A percentile compares a stretch with the other conserved stretches of the same genome.
Evolutionary conservation across 2,329 filamentous ascomycete genomes (phyloP).

Genomic region (Ustilaginoidea virens): DNA sequence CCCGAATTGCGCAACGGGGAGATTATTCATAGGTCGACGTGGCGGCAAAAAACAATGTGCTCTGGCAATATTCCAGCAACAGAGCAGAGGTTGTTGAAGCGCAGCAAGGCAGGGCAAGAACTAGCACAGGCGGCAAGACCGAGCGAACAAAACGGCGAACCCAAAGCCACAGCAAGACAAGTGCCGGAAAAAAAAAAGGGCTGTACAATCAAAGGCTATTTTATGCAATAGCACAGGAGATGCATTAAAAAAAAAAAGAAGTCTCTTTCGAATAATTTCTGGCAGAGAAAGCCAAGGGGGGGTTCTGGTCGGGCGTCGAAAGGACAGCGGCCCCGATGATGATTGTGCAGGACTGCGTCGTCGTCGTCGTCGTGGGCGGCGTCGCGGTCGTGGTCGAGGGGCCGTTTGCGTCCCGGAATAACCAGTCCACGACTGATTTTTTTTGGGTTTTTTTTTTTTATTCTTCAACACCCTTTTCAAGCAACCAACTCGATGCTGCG

Average conservation of each 20-base stretch:
- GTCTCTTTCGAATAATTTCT: too few relatives aligned
- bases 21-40: conserved; percentile 1
- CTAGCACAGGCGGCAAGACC: conserved; percentile 3
- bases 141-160: conserved; percentile 2
- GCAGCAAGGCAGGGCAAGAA: conserved; percentile 2
- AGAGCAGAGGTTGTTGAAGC: conserved; percentile 7
- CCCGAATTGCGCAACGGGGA: too few relatives aligned
- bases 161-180: neutral
- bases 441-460: too few relatives aligned
- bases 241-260: too few relatives aligned
- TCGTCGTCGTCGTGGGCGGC: neutral
- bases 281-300: too few relatives aligned
- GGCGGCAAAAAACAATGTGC: conserved; percentile 7
- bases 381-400: neutral
- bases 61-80: conserved; percentile 27
- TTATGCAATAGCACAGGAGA: too few relatives aligned
- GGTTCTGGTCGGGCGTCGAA: too few relatives aligned
- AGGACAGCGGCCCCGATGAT: neutral
- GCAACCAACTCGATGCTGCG: conserved; percentile 3
- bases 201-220: too few relatives aligned
- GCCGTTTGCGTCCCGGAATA: neutral
- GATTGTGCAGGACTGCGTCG: too few relatives aligned
- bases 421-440: too few relatives aligned
- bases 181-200: too few relatives aligned
- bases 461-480: conserved; percentile 1